phyloP scores from a whole-genome alignment of 129 eudicot genomes.

The Scalesia atractyloides region DNA sequence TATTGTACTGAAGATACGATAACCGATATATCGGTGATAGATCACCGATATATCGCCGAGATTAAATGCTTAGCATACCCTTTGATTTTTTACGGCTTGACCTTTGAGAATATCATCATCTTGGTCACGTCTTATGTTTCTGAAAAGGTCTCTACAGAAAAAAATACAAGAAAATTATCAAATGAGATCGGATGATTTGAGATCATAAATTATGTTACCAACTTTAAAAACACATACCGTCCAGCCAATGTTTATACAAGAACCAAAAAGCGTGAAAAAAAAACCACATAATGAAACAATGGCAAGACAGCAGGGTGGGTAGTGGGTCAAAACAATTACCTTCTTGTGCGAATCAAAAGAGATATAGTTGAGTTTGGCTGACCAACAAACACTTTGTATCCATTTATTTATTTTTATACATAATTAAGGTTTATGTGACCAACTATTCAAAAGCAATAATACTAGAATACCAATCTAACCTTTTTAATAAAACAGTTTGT shows the following conservation, averaged over 20 bases:
- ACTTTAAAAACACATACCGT: conserved; percentile 1
- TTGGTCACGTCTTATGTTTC: conserved; percentile 62
- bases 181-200: not conserved
- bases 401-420: not conserved
- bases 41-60: no score
- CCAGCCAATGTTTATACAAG: conserved; percentile 8
- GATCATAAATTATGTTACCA: not conserved
- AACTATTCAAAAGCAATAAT: not conserved
- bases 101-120: conserved; percentile 89
- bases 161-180: not conserved
- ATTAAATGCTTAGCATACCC: conserved; percentile 30
- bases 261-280: conserved; percentile 3
- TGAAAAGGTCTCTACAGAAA: conserved; percentile 58
- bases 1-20: no score
- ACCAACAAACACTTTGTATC: not conserved
- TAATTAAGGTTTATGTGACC: not conserved
- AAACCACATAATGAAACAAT: not conserved
- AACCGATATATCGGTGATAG: no score
- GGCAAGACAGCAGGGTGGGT: not conserved
- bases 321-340: not conserved
- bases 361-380: not conserved
- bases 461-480: conserved; percentile 6
- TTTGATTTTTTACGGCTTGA: conserved; percentile 81
- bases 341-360: not conserved
- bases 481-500: not conserved